Evolutionary conservation across 73 alveolate species (phyloP), one percentile per base, ranked within the genome.

Genomic region (Halteria grandinella): DNA sequence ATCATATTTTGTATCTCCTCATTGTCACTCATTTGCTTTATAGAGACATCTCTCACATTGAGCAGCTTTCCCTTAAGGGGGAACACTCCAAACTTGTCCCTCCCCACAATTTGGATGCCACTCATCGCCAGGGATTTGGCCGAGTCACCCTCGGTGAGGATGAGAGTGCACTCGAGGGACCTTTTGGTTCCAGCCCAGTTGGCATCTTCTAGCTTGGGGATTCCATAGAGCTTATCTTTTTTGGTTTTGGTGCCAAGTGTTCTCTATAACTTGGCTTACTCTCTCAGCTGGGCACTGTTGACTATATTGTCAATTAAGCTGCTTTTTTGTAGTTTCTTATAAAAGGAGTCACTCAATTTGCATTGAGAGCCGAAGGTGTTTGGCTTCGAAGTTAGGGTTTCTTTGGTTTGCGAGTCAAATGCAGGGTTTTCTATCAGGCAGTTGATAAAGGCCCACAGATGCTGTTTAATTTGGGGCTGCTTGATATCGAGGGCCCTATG

Each of bases 91-190:
- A 85, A 97, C 52, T 82, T 83, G 85, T 97, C 99, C 66, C 99
- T 90, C 0, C 99, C 99, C 0, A 95, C 99, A 0, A 97, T 96
- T 83, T 97, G 96, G 33, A 97, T 89, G 10, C 99, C 99, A 24
- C 98, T 92, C 97, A 97, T 86, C 5, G 99, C 99, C 72, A 97
- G 79, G 0, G 99, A 86, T 88, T 97, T 97, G 5, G 99, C 99
- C 0, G 99, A 95, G 88, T 97, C 99, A 14, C 99, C 99, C 82
- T 97, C 99, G 6, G 99, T 97, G 60, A 97, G 88, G 57, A 97
- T 97, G n/a, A 95, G 73, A 1, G 95, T 89, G 79, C 98, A 95
- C 41, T 79, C 83, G 39, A 57, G 54, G 21, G 92, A 78, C 34
- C 55, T 69, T 31, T 55, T 55, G 0, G 95, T 79, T 55, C 99